Evolutionary conservation across 495 filamentous ascomycete species (phyloP).

Genomic region (Penicillium dipodomyicola): DNA sequence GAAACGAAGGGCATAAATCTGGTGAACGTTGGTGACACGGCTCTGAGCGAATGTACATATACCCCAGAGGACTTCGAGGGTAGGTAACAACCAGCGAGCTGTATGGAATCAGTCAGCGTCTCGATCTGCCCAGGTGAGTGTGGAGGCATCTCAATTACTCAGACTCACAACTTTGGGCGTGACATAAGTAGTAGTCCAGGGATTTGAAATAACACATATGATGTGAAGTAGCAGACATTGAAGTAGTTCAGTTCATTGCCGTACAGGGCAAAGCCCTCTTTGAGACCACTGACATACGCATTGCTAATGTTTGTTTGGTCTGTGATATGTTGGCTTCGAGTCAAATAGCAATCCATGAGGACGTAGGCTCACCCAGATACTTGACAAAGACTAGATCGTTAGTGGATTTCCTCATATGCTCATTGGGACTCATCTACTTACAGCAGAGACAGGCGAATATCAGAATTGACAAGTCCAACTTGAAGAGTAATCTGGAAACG

Average conservation of each 20-base stretch:
- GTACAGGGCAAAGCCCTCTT: slow-evolving; percentile 57
- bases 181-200: slow-evolving; percentile 38
- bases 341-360: neutral
- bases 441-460: slow-evolving; percentile 40
- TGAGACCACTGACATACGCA: slow-evolving; percentile 57
- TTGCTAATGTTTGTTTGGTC: slow-evolving; percentile 51
- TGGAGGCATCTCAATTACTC: neutral
- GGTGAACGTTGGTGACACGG: slow-evolving; percentile 29
- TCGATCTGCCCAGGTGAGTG: neutral
- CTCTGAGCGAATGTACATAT: slow-evolving; percentile 39
- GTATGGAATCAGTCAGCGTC: slow-evolving; percentile 12
- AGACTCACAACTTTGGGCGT: slow-evolving; percentile 32
- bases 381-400: slow-evolving; percentile 35
- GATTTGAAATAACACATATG: slow-evolving; percentile 42
- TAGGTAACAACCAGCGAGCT: slow-evolving; percentile 39
- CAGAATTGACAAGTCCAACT: slow-evolving; percentile 34
- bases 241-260: slow-evolving; percentile 53
- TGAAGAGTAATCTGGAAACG: slow-evolving; percentile 28
- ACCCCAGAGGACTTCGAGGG: slow-evolving; percentile 30
- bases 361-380: slow-evolving; percentile 25
- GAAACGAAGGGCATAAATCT: slow-evolving; percentile 53
- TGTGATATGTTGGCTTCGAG: slow-evolving; percentile 4
- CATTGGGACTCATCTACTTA: slow-evolving; percentile 21
- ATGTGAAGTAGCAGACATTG: slow-evolving; percentile 39
- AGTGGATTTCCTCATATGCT: neutral